These are phyloP conservation scores for Herpetomonas tarakana DNA, from an alignment of 208 protist species.

Conservation along the genomic window DNA sequence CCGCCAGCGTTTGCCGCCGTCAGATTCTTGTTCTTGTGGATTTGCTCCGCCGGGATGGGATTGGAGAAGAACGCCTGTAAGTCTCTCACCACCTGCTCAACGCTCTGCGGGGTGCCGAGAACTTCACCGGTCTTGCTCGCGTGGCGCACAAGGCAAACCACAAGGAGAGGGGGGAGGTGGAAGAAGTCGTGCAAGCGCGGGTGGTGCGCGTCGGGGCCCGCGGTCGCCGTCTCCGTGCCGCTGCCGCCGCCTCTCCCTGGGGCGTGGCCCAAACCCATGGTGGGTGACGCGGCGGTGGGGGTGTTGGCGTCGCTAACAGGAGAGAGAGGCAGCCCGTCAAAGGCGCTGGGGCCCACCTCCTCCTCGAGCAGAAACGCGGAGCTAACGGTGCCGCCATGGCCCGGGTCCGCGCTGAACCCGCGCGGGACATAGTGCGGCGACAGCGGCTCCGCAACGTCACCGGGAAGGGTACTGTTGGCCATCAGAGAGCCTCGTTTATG, in stretches of 20 bases:
- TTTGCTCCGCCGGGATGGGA: conserved; percentile 5
- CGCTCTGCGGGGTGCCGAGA: conserved; percentile 42
- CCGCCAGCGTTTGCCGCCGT: background rate
- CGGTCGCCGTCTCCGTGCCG: conserved; percentile 6
- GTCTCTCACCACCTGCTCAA: conserved; percentile 60
- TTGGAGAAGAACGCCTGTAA: conserved; percentile 50
- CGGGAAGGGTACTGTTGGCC: background rate
- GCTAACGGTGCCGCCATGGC: background rate
- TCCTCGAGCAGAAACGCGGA: background rate
- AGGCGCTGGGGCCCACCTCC: background rate
- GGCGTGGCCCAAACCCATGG: too few relatives aligned
- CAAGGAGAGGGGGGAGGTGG: conserved; percentile 36
- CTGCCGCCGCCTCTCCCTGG: too few relatives aligned
- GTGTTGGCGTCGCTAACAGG: background rate
- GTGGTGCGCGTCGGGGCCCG: background rate
- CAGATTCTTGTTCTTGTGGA: background rate
- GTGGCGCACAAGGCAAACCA: conserved; percentile 68
- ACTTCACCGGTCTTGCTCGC: conserved; percentile 32
- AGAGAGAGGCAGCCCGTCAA: background rate
- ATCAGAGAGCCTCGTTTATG: background rate
- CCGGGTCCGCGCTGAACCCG: background rate
- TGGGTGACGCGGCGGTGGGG: background rate
- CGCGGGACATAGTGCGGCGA: conserved; percentile 5
- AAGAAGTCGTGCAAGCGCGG: conserved; percentile 17
- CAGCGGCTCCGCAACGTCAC: background rate